A percentile compares a stretch with the other conserved stretches of the same genome.
phyloP scores from a whole-genome alignment of 2,329 filamentous ascomycete genomes.

The Fusarium sambucinum region DNA sequence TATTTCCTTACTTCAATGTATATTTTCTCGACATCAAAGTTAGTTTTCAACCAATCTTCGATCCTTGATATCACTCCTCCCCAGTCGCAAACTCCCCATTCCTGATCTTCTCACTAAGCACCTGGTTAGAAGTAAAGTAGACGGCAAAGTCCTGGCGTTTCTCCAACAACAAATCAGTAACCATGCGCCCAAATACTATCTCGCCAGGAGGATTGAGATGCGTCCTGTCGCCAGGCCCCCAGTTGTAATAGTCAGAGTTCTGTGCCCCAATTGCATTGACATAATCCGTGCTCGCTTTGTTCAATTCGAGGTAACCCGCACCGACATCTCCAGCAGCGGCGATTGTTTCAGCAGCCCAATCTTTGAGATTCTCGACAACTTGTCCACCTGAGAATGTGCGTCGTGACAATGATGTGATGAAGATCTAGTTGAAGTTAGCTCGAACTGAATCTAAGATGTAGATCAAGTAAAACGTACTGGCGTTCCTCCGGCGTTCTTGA shows the following conservation, averaged over 20 bases:
- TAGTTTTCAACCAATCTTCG: too few relatives aligned
- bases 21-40: too few relatives aligned
- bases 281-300: constrained; percentile 17
- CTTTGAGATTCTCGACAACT: constrained; percentile 15
- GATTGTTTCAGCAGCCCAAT: constrained; percentile 12
- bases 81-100: constrained; percentile 18
- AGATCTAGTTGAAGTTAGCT: not conserved
- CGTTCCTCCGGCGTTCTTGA: constrained; percentile 6
- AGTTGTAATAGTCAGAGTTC: constrained; percentile 10
- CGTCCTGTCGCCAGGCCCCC: constrained; percentile 5
- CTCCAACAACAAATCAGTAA: constrained; percentile 3
- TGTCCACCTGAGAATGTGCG: not conserved
- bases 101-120: constrained; percentile 12
- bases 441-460: fast-evolving
- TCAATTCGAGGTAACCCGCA: not conserved
- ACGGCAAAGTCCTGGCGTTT: not conserved
- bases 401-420: constrained; percentile 7
- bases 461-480: not conserved
- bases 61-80: not conserved
- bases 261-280: constrained; percentile 1
- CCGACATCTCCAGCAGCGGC: not conserved
- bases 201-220: constrained; percentile 10
- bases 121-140: constrained; percentile 3
- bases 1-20: too few relatives aligned
- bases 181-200: constrained; percentile 12